Evolutionary conservation across 345 rosid species (phyloP), one percentile per base, ranked within the genome.

Genomic region (Citrus mangshanensis): DNA sequence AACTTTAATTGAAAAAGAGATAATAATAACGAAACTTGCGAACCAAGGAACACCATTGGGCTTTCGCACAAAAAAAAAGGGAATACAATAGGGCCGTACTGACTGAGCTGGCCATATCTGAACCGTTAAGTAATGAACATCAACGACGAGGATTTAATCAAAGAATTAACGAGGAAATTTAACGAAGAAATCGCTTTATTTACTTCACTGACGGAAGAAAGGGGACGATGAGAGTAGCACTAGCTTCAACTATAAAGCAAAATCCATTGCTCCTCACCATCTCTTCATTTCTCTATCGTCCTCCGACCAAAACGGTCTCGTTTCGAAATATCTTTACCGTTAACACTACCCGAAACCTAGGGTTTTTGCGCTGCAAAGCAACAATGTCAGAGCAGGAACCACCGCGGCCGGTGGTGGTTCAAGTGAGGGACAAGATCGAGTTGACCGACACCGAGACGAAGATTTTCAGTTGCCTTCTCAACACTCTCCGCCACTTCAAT

Each of bases 381-480:
- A 16, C 82, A n/a, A 54, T 76, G 61, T 68, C 72, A 75, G 78
- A 76, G 51, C 5, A 3, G 51, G 51, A 42, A 42, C 51, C 51
- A 10, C 51, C 16, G 51, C 51, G 51, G 64, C 77, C 83, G 22
- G 63, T 27, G 61, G 63, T 55, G 9, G 46, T 91, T 61, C 81
- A 81, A 54, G 86, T 93, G 65, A 90, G 86, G 80, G 92, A 92
- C 64, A 83, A 75, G 30, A 87, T 96, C 74, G 92, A 93, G 28
- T 74, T 90, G 72, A 89, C 89, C 2, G 91, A 89, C 24, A 87
- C 82, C 49, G 99, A 96, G 84, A 78, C 69, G 66, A 83, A 73
- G 70, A 96, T 96, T 34, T 96, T 96, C 71, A 91, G 88, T 38
- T 86, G 92, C 83, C 94, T 94, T 59, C 86, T 89, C 38, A 84